These are phyloP conservation scores for Cardamine chenopodiifolia DNA, from an alignment of 345 rosid species.

Conservation along the genomic window DNA sequence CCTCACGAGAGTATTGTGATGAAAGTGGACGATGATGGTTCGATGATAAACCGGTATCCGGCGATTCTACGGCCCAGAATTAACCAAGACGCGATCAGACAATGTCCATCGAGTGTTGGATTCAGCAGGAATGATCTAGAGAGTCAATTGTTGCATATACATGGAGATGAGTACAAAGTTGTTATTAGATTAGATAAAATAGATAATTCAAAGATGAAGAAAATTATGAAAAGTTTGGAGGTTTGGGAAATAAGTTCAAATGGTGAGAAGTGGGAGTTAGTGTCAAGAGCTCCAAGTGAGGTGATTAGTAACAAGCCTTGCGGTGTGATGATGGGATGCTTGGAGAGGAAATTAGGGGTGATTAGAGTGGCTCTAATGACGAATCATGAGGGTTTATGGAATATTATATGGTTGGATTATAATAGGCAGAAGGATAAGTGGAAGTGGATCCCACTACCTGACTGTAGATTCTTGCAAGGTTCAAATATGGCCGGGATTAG, in stretches of 20 bases:
- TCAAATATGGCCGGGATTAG: slow-evolving; percentile 76
- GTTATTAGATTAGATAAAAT: slow-evolving; percentile 45
- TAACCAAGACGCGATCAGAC: slow-evolving; percentile 13
- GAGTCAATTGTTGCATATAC: slow-evolving; percentile 46
- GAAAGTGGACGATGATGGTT: slow-evolving; percentile 33
- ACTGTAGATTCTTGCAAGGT: slow-evolving; percentile 61
- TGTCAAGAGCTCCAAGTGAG: slow-evolving; percentile 49
- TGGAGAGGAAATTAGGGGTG: slow-evolving; percentile 54
- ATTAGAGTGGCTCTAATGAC: slow-evolving; percentile 63
- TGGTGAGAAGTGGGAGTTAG: slow-evolving; percentile 51
- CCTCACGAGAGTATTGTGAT: slow-evolving; percentile 54
- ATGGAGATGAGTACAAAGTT: slow-evolving; percentile 69
- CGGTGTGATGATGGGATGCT: slow-evolving; percentile 68
- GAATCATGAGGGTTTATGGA: slow-evolving; percentile 59
- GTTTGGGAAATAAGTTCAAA: slow-evolving; percentile 52
- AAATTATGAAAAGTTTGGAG: slow-evolving; percentile 43
- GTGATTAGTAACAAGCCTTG: slow-evolving; percentile 50
- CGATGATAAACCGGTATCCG: slow-evolving; percentile 29
- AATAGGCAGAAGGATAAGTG: slow-evolving; percentile 46
- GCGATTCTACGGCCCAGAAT: slow-evolving; percentile 52
- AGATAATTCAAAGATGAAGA: slow-evolving; percentile 19
- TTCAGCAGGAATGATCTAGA: slow-evolving; percentile 34
- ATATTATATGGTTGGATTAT: slow-evolving; percentile 62
- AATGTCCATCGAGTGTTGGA: slow-evolving; percentile 32
- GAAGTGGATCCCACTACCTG: slow-evolving; percentile 54